Evolutionary conservation across 2,329 filamentous ascomycete genomes (phyloP).

Genomic region (Mycosphaerella sp.): DNA sequence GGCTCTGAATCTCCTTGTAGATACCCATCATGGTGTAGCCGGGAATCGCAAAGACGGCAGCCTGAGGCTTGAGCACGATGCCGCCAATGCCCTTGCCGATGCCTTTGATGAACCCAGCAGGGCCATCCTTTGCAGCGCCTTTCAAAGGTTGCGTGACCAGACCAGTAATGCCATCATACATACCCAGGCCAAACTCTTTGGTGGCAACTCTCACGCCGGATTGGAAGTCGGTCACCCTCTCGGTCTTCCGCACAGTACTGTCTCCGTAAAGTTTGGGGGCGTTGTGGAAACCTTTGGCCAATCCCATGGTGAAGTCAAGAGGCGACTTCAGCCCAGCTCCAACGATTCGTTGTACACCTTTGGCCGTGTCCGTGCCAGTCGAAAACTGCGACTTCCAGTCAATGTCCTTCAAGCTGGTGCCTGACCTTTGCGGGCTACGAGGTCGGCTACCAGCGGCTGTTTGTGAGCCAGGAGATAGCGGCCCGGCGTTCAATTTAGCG

Average conservation of each 20-base stretch:
- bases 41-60: constrained; percentile 51
- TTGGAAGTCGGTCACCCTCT: constrained; percentile 70
- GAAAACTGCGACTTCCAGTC: constrained; percentile 20
- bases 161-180: constrained; percentile 71
- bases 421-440: constrained; percentile 12
- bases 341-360: constrained; percentile 34
- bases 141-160: constrained; percentile 65
- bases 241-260: constrained; percentile 67
- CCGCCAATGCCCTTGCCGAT: constrained; percentile 74
- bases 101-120: constrained; percentile 64
- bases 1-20: constrained; percentile 63
- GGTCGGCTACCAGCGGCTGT: constrained; percentile 13
- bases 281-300: constrained; percentile 84
- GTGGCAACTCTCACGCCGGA: constrained; percentile 68
- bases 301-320: constrained; percentile 74
- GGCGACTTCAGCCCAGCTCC: constrained; percentile 58
- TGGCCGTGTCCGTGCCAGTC: constrained; percentile 30
- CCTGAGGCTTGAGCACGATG: constrained; percentile 65
- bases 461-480: constrained; percentile 18
- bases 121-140: constrained; percentile 57
- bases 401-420: constrained; percentile 9
- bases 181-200: constrained; percentile 62
- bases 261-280: constrained; percentile 80
- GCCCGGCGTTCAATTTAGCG: constrained; percentile 22
- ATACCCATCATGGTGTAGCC: constrained; percentile 74